Evolutionary conservation across 2,329 filamentous ascomycete genomes (phyloP).

Genomic region (Diaporthe caulivora): DNA sequence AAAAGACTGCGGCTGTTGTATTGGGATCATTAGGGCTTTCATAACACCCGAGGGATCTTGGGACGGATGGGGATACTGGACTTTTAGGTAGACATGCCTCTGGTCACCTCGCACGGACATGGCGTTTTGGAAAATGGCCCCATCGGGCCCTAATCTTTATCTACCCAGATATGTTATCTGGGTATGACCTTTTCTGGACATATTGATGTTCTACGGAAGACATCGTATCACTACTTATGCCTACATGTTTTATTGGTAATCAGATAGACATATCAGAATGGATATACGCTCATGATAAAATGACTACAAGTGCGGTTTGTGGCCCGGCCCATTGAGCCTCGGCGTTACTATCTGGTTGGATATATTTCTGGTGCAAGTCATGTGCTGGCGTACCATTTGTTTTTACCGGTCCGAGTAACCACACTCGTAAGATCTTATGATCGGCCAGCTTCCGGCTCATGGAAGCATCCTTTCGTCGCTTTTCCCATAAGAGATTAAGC

Average conservation of each 20-base stretch:
- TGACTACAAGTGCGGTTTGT: not conserved
- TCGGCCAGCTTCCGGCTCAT: not conserved
- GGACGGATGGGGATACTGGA: not conserved
- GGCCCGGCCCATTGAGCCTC: too few species aligned
- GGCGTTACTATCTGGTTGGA: too few species aligned
- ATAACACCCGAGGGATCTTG: not conserved
- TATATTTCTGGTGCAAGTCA: too few species aligned
- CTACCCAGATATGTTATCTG: not conserved
- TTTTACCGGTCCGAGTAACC: too few species aligned
- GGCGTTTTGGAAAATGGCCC: conserved; percentile 20
- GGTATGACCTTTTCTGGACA: conserved; percentile 18
- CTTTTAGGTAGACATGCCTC: not conserved
- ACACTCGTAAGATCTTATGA: too few species aligned
- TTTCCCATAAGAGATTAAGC: not conserved
- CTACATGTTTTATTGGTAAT: conserved; percentile 33
- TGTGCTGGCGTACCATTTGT: too few species aligned
- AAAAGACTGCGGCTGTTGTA: not conserved
- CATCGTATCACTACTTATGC: not conserved
- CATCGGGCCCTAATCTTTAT: not conserved
- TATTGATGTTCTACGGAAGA: conserved; percentile 13
- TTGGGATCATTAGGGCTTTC: not conserved
- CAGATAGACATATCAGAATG: not conserved
- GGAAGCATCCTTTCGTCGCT: not conserved
- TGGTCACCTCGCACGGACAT: not conserved
- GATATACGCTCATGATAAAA: not conserved